phyloP scores from a whole-genome alignment of 495 filamentous ascomycete species.

The Neohortaea acidophila region DNA sequence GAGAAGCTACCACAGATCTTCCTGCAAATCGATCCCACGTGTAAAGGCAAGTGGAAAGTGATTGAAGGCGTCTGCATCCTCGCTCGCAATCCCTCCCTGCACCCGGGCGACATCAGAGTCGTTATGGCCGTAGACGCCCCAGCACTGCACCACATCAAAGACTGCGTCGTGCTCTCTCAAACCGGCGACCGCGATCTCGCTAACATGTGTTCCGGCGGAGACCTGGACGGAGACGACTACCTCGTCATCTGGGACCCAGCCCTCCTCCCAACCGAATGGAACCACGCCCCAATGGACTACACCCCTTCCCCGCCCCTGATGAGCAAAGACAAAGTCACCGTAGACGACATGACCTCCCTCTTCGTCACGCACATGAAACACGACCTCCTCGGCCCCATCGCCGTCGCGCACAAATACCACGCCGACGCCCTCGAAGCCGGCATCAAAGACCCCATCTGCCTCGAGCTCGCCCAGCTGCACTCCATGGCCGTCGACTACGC shows the following conservation, averaged over 20 bases:
- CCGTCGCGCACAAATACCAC: slow-evolving; percentile 66
- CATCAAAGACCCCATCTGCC: slow-evolving; percentile 51
- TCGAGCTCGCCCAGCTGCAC: slow-evolving; percentile 65
- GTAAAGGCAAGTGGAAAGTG: slow-evolving; percentile 39
- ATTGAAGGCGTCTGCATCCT: slow-evolving; percentile 70
- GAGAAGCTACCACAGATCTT: slow-evolving; percentile 67
- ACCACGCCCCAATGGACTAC: slow-evolving; percentile 62
- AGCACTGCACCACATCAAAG: slow-evolving; percentile 53
- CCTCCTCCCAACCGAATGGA: slow-evolving; percentile 54
- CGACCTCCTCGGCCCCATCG: slow-evolving; percentile 63
- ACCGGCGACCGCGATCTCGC: slow-evolving; percentile 71
- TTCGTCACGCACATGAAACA: slow-evolving; percentile 94
- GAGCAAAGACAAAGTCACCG: slow-evolving; percentile 42
- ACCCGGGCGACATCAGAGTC: slow-evolving; percentile 83
- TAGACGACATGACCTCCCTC: slow-evolving; percentile 60
- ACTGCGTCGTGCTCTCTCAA: slow-evolving; percentile 78
- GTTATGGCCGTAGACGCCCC: slow-evolving; percentile 70
- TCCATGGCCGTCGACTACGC: slow-evolving; percentile 86
- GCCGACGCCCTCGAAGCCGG: slow-evolving; percentile 50
- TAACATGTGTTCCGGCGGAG: slow-evolving; percentile 91
- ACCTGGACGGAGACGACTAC: slow-evolving; percentile 93
- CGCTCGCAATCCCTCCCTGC: slow-evolving; percentile 85
- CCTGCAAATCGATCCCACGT: slow-evolving; percentile 50
- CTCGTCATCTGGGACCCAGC: slow-evolving; percentile 82
- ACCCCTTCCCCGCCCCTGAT: slow-evolving; percentile 33